Percentiles rank a stretch among this genome's conserved stretches.
These are phyloP conservation scores for Cercophora samala DNA, from an alignment of 495 filamentous ascomycete species.

Conservation along the genomic window DNA sequence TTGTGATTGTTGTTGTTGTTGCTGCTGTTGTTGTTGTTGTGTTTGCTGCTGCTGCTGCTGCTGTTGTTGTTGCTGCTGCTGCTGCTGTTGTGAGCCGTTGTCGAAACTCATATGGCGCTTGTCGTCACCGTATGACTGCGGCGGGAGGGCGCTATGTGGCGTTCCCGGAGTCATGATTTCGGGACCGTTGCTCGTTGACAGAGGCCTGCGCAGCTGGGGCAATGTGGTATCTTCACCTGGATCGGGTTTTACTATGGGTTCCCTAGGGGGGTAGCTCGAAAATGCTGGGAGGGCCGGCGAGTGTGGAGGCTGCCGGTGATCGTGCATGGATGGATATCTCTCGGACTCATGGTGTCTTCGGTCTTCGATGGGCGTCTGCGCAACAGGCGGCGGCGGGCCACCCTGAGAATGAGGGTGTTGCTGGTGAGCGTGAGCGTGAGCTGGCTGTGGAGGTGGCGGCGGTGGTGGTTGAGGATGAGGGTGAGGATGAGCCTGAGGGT, in stretches of 20 bases:
- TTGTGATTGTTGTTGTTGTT: neutral
- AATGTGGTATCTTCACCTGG: conserved; percentile 46
- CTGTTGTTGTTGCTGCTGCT: conserved; percentile 11
- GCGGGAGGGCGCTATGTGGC: conserved; percentile 32
- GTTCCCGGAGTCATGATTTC: conserved; percentile 40
- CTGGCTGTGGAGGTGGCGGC: neutral
- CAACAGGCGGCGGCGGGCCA: conserved; percentile 16
- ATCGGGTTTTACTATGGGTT: conserved; percentile 51
- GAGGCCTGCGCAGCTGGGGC: conserved; percentile 43
- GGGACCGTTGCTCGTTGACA: conserved; percentile 41
- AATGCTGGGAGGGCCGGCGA: conserved; percentile 46
- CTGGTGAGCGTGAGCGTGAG: neutral
- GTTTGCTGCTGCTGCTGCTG: conserved; percentile 5
- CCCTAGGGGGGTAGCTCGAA: conserved; percentile 38
- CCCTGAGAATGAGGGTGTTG: conserved; percentile 8
- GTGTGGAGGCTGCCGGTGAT: conserved; percentile 47
- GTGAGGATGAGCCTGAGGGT: neutral
- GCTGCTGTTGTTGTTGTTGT: too few species aligned
- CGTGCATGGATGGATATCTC: conserved; percentile 48
- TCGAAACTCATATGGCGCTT: conserved; percentile 49
- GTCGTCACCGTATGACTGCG: conserved; percentile 39
- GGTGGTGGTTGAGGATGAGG: conserved; percentile 19
- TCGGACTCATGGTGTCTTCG: conserved; percentile 51
- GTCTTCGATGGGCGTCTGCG: conserved; percentile 39
- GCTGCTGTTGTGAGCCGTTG: conserved; percentile 28